Conservation (phyloP, 164 flowering plant genomes). For the Berberis thunbergii region DNA sequence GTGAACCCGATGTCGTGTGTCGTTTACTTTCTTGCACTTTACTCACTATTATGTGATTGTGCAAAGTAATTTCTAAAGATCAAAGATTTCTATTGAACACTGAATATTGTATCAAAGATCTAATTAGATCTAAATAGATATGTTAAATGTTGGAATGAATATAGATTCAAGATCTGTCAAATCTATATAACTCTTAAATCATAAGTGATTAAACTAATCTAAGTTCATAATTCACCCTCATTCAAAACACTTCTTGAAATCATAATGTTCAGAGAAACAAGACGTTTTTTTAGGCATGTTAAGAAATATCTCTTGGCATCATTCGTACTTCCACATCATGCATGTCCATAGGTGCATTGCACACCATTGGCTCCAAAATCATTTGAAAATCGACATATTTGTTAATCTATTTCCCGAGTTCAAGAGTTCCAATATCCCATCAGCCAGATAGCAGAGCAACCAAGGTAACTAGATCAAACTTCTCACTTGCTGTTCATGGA, state of each 20-base stretch:
- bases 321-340: slow-evolving; percentile 42
- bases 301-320: slow-evolving; percentile 34
- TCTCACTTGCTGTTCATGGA: slow-evolving; percentile 40
- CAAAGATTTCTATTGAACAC: too few species aligned
- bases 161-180: too few species aligned
- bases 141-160: too few species aligned
- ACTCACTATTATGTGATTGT: too few species aligned
- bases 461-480: slow-evolving; percentile 49
- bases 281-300: slow-evolving; percentile 25
- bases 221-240: slow-evolving; percentile 14
- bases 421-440: slow-evolving; percentile 15
- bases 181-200: too few species aligned
- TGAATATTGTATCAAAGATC: too few species aligned
- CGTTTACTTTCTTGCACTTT: too few species aligned
- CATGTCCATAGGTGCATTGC: slow-evolving; percentile 59
- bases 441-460: slow-evolving; percentile 38
- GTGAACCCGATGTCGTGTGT: too few species aligned
- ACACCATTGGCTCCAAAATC: slow-evolving; percentile 25
- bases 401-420: slow-evolving; percentile 44
- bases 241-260: slow-evolving; percentile 45
- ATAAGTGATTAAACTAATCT: too few species aligned
- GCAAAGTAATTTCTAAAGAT: too few species aligned
- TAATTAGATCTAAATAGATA: too few species aligned
- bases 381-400: slow-evolving; percentile 18
- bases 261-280: slow-evolving; percentile 57